These are phyloP conservation scores for Chaetomium sp. DNA, from an alignment of 2,329 filamentous ascomycete species.

Conservation along the genomic window DNA sequence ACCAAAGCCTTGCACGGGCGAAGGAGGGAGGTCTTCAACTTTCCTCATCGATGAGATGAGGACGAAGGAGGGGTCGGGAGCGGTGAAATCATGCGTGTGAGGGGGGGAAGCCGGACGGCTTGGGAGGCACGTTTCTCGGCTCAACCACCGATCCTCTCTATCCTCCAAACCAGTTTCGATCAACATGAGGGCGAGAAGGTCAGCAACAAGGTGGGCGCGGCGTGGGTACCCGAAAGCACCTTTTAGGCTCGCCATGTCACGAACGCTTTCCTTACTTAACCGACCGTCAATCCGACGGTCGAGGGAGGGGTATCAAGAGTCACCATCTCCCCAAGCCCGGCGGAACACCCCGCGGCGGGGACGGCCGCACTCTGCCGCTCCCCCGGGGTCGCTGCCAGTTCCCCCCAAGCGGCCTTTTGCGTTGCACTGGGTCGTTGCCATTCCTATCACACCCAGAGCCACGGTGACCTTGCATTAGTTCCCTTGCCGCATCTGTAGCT, in stretches of 20 bases:
- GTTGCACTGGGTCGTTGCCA: background rate
- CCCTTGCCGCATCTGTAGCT: slow-evolving; percentile 18
- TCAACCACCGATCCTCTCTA: too few relatives aligned
- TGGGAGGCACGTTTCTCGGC: too few relatives aligned
- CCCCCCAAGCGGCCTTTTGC: background rate
- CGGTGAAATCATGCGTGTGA: slow-evolving; percentile 19
- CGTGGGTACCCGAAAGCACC: too few relatives aligned
- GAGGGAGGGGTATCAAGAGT: background rate
- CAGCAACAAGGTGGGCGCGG: too few relatives aligned
- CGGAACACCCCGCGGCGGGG: background rate
- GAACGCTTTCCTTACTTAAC: too few relatives aligned
- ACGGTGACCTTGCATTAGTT: slow-evolving; percentile 20
- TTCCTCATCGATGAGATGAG: slow-evolving; percentile 14
- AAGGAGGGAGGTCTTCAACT: slow-evolving; percentile 1
- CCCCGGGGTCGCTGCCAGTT: too few relatives aligned
- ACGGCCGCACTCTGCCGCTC: too few relatives aligned
- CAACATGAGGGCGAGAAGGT: too few relatives aligned
- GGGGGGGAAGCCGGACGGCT: background rate
- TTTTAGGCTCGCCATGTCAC: too few relatives aligned
- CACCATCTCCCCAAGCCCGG: background rate
- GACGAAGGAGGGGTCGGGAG: slow-evolving; percentile 13
- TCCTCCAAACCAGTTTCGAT: too few relatives aligned
- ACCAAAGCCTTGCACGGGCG: slow-evolving; percentile 7
- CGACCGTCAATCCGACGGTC: too few relatives aligned
- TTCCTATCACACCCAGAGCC: slow-evolving; percentile 11